Conservation (phyloP, 768 basidiomycete genomes). For the Termitomyces sp. region DNA sequence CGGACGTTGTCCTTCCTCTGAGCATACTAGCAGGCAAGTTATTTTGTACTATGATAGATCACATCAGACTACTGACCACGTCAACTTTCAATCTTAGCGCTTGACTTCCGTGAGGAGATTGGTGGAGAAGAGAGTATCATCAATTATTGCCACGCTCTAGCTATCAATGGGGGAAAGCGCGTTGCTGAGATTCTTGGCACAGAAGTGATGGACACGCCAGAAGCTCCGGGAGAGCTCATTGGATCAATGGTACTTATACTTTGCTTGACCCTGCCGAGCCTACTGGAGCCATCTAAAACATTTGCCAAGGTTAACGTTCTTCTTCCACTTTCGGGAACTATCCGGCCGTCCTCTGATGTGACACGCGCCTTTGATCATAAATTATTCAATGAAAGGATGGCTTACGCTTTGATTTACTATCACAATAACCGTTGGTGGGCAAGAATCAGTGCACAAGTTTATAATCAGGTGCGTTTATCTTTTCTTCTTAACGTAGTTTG, state of each 20-base stretch:
- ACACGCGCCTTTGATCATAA: slow-evolving; percentile 22
- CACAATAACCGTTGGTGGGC: slow-evolving; percentile 38
- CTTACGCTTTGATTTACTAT: slow-evolving; percentile 28
- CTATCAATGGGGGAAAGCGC: slow-evolving; percentile 57
- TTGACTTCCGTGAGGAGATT: slow-evolving; percentile 68
- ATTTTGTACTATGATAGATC: too few species aligned
- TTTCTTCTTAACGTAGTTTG: not conserved
- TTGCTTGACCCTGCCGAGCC: not conserved
- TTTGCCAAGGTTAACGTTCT: slow-evolving; percentile 2
- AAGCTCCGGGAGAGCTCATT: slow-evolving; percentile 47
- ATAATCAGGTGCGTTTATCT: slow-evolving; percentile 26
- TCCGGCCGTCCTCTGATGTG: slow-evolving; percentile 16
- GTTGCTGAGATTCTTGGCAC: slow-evolving; percentile 64
- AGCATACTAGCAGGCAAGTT: not conserved
- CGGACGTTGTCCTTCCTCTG: not conserved
- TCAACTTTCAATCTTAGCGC: slow-evolving; percentile 34
- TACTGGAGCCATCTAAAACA: not conserved
- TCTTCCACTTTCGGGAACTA: slow-evolving; percentile 25
- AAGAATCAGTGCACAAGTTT: slow-evolving; percentile 37
- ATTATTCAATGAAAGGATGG: slow-evolving; percentile 24
- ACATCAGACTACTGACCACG: not conserved
- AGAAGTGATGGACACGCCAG: slow-evolving; percentile 44
- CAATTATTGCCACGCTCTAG: slow-evolving; percentile 66
- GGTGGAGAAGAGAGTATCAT: slow-evolving; percentile 77
- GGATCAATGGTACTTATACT: slow-evolving; percentile 67